Evolutionary conservation across 2,329 filamentous ascomycete species (phyloP).

Genomic region (Penicillium aurantiogriseum): DNA sequence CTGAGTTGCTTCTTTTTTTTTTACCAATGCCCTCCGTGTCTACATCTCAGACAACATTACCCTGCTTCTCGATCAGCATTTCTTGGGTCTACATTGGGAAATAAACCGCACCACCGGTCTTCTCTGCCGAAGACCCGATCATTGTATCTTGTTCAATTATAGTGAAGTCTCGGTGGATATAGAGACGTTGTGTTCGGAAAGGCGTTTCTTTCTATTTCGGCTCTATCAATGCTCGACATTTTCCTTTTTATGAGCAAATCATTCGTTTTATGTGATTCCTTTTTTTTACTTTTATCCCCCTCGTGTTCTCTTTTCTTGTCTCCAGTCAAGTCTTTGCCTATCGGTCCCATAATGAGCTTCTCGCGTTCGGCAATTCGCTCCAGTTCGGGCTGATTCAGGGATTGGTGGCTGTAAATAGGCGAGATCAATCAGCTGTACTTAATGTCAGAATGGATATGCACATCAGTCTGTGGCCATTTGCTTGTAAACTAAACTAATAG

Average conservation of each 20-base stretch:
- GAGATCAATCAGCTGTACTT: constrained; percentile 27
- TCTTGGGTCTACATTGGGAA: not conserved
- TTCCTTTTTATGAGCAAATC: constrained; percentile 13
- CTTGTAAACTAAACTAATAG: not conserved
- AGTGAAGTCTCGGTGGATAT: constrained; percentile 2
- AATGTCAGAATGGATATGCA: constrained; percentile 32
- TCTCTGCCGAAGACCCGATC: not conserved
- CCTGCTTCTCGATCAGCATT: not conserved
- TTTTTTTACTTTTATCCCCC: constrained; percentile 4
- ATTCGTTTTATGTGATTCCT: constrained; percentile 15
- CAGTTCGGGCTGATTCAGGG: not conserved
- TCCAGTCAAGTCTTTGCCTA: constrained; percentile 2
- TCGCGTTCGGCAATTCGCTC: constrained; percentile 1
- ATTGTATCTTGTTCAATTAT: constrained; percentile 2
- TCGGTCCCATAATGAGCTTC: constrained; percentile 2
- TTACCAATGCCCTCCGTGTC: not conserved
- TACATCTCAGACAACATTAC: not conserved
- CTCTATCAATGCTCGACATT: constrained; percentile 13
- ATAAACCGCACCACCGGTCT: not conserved
- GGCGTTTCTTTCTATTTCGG: constrained; percentile 21
- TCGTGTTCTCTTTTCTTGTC: constrained; percentile 10
- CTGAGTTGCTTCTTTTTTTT: not conserved
- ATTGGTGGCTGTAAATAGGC: constrained; percentile 21
- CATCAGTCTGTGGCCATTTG: constrained; percentile 1
- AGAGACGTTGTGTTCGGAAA: constrained; percentile 15